phyloP scores from a whole-genome alignment of 257 asterid species.

The Voacanga thouarsii region DNA sequence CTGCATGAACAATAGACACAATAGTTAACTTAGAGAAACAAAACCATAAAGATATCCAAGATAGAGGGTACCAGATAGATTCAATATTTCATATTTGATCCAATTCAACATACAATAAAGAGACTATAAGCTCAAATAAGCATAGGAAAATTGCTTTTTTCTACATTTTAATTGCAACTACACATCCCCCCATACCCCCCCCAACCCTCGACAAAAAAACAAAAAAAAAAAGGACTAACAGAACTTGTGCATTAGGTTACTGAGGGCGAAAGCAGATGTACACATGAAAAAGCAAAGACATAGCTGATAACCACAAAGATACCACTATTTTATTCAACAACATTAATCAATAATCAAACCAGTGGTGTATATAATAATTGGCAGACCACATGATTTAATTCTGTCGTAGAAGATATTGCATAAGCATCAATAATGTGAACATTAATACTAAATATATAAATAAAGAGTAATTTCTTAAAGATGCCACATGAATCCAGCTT shows the following conservation, averaged over 20 bases:
- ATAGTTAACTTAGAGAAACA: background rate
- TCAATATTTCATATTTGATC: background rate
- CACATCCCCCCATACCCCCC: no score
- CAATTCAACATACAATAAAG: no score
- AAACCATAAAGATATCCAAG: background rate
- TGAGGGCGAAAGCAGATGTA: background rate
- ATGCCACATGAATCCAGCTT: background rate
- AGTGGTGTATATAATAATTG: background rate
- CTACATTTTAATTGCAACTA: no score
- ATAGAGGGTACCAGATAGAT: background rate
- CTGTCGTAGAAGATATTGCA: background rate
- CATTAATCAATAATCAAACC: no score
- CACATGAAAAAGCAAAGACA: background rate
- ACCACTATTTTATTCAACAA: background rate
- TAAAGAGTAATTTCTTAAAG: background rate
- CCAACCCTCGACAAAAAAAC: no score
- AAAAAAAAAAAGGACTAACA: no score
- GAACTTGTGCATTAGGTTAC: no score
- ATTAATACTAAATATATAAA: background rate
- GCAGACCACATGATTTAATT: background rate
- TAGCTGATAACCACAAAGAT: background rate
- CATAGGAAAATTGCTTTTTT: no score
- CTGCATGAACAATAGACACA: constrained; percentile 38
- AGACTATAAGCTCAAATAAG: no score
- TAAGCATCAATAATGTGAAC: background rate